phyloP scores from a whole-genome alignment of 2,329 filamentous ascomycete genomes.

The Beauveria caledonica region DNA sequence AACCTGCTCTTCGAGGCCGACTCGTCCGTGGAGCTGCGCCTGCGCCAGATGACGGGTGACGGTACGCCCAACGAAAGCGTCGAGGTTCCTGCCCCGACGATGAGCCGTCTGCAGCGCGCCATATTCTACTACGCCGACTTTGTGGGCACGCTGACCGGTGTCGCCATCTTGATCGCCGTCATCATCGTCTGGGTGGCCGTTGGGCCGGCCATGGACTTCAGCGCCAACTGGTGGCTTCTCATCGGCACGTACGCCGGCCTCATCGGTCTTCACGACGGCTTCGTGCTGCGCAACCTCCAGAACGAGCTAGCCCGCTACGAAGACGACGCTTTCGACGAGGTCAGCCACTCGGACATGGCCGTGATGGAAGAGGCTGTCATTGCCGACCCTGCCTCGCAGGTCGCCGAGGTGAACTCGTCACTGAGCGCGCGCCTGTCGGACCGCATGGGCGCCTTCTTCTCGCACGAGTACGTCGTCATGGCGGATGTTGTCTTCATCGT shows the following conservation, averaged over 20 bases:
- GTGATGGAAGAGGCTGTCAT: constrained; percentile 12
- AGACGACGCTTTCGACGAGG: constrained; percentile 13
- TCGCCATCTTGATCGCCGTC: constrained; percentile 29
- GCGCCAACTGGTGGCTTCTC: constrained; percentile 38
- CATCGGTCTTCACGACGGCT: constrained; percentile 35
- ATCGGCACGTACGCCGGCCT: constrained; percentile 40
- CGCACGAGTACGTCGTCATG: constrained; percentile 16
- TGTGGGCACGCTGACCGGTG: constrained; percentile 32
- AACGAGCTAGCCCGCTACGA: constrained; percentile 18
- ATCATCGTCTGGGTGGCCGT: constrained; percentile 29
- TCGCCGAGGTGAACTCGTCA: not conserved
- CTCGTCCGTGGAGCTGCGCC: constrained; percentile 23
- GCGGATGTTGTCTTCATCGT: constrained; percentile 15
- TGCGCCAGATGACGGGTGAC: constrained; percentile 27
- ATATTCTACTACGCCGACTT: constrained; percentile 35
- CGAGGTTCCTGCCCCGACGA: constrained; percentile 22
- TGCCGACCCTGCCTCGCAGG: constrained; percentile 1
- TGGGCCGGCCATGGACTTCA: constrained; percentile 30
- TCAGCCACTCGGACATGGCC: constrained; percentile 12
- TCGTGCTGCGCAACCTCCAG: constrained; percentile 37
- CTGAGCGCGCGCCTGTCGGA: constrained; percentile 15
- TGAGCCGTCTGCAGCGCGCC: constrained; percentile 26
- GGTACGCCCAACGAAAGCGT: constrained; percentile 24
- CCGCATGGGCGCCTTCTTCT: constrained; percentile 16
- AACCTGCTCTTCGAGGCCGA: constrained; percentile 27